A percentile compares a stretch with the other conserved stretches of the same genome.
Conservation (phyloP, 176 grass and related monocot genomes). For the Triticum dicoccoides region DNA sequence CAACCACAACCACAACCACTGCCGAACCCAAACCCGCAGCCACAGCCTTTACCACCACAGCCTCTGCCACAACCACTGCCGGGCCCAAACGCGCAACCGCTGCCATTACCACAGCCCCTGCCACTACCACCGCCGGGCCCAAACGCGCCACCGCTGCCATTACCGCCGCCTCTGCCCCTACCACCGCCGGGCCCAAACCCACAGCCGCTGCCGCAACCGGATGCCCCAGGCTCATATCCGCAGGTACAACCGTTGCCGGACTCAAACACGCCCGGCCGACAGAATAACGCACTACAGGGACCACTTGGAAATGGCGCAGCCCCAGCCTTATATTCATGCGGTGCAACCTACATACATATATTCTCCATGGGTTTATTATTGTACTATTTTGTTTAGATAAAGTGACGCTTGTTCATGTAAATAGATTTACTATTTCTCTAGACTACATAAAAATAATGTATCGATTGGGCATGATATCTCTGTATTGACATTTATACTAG, state of each 20-base stretch:
- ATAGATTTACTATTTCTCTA: not conserved
- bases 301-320: not conserved
- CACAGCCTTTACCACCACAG: not conserved
- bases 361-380: not conserved
- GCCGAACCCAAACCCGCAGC: not conserved
- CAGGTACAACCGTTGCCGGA: not conserved
- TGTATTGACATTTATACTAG: not conserved
- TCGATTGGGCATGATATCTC: not conserved
- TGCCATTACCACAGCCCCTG: not conserved
- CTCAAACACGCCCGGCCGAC: not conserved
- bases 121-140: not conserved
- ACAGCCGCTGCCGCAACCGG: not conserved
- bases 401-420: not conserved
- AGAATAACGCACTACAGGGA: not conserved
- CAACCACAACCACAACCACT: not conserved
- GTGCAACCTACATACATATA: not conserved
- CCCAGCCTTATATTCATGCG: not conserved
- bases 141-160: not conserved
- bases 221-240: not conserved
- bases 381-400: not conserved
- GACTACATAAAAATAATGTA: not conserved
- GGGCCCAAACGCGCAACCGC: not conserved
- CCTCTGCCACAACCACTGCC: not conserved
- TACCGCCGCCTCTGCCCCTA: not conserved
- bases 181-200: not conserved